phyloP scores from a whole-genome alignment of 345 rosid genomes.

The Eucalyptus marginata region DNA sequence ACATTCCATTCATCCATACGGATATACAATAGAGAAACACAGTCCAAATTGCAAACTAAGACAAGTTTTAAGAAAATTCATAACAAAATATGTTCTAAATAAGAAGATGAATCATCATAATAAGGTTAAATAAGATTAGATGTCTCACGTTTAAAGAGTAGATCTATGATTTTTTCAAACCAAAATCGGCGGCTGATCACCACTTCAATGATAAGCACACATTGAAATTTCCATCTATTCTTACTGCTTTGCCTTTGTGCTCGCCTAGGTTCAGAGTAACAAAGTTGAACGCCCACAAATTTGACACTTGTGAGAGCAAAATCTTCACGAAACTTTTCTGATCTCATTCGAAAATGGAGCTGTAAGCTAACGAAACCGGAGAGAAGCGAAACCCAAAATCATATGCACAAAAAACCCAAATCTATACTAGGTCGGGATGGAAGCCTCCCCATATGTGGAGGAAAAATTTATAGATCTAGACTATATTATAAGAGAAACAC shows the following conservation, averaged over 20 bases:
- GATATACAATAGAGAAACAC: neutral
- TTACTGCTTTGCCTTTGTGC: fast-evolving
- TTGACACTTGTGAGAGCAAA: neutral
- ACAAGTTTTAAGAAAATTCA: no score
- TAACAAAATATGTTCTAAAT: no score
- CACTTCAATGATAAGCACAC: no score
- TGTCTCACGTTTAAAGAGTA: no score
- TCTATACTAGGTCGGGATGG: neutral
- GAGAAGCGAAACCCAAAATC: neutral
- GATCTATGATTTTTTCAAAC: fast-evolving
- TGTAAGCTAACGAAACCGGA: fast-evolving
- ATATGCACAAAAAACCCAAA: neutral
- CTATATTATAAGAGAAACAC: neutral
- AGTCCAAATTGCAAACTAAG: no score
- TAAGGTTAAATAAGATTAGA: no score
- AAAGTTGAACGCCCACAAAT: fast-evolving
- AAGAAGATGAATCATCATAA: no score
- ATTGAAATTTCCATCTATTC: no score
- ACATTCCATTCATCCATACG: fast-evolving
- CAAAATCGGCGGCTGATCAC: fast-evolving
- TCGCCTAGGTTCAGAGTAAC: no score
- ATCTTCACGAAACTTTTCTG: fast-evolving
- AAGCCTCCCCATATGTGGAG: neutral
- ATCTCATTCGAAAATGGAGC: fast-evolving
- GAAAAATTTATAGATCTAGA: neutral